Evolutionary conservation across 768 basidiomycete species (phyloP).

Genomic region (Russula sp.): DNA sequence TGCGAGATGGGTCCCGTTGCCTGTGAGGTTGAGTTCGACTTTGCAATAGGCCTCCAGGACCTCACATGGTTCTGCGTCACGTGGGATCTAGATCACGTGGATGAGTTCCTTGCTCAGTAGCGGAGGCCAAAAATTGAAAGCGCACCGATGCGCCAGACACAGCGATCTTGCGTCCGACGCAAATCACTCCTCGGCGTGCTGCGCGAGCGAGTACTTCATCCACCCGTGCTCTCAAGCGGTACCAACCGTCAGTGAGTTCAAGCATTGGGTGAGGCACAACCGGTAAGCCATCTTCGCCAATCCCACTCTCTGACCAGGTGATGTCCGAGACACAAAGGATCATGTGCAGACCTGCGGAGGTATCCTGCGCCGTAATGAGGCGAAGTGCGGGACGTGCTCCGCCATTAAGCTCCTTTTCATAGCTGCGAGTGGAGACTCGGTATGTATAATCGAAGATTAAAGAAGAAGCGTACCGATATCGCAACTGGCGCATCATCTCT

Average conservation of each 20-base stretch:
- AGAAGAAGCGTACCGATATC: slow-evolving; percentile 60
- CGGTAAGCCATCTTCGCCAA: slow-evolving; percentile 35
- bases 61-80: slow-evolving; percentile 65
- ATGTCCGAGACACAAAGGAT: slow-evolving; percentile 80
- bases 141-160: slow-evolving; percentile 71
- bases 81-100: slow-evolving; percentile 25
- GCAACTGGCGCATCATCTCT: slow-evolving; percentile 75
- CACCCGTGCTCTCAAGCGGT: slow-evolving; percentile 68
- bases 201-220: slow-evolving; percentile 73
- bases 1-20: slow-evolving; percentile 82
- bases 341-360: slow-evolving; percentile 72
- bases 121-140: neutral
- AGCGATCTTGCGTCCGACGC: slow-evolving; percentile 77
- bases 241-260: slow-evolving; percentile 99
- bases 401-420: slow-evolving; percentile 42
- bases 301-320: slow-evolving; percentile 40
- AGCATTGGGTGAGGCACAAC: slow-evolving; percentile 49
- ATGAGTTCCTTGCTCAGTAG: slow-evolving; percentile 50
- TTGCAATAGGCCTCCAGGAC: slow-evolving; percentile 74
- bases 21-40: slow-evolving; percentile 59
- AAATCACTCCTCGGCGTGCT: slow-evolving; percentile 55
- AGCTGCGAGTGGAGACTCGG: slow-evolving; percentile 29
- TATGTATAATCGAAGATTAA: neutral
- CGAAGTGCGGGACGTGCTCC: slow-evolving; percentile 79
- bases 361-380: slow-evolving; percentile 77